Evolutionary conservation across 371 early-diverging fungal genomes (phyloP), one percentile per base, ranked within the genome.

Genomic region (Choanephora cucurbitarum): DNA sequence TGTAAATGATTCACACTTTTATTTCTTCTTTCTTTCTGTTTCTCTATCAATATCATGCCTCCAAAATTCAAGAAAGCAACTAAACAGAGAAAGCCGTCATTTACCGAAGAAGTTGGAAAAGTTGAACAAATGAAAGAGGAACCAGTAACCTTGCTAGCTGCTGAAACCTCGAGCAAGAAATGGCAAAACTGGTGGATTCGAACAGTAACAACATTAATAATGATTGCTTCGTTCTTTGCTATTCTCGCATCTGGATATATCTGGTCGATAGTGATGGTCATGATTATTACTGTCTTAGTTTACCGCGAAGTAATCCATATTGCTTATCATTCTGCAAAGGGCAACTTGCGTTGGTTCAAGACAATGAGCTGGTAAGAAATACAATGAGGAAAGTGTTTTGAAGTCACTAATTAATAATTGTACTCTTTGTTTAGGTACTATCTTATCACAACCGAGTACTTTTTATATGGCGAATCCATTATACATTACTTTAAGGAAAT

Each of bases 391-490:
- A n/a, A n/a, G n/a, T n/a, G n/a, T n/a, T n/a, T n/a, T n/a, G n/a
- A n/a, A n/a, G n/a, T n/a, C n/a, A n/a, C n/a, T n/a, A n/a, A n/a
- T n/a, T n/a, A n/a, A n/a, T n/a, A n/a, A n/a, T n/a, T n/a, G n/a
- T n/a, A n/a, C n/a, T n/a, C n/a, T n/a, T n/a, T n/a, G n/a, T n/a
- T 3, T 47, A 87, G 85, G 86, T 92, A 91, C 69, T 91, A 90
- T 62, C 73, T 98, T 55, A 71, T 88, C 34, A 83, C 88, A 47
- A 91, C 94, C 31, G 90, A 92, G 70, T 96, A 95, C 69, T 97
- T 89, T 58, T 77, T 97, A 43, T 97, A 94, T 58, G 97, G 97
- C 37, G 93, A 95, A 77, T 90, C 92, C 49, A 79, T 95, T 53
- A 92, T 95, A 55, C 87, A 91, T 54, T 89, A 91, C 64, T 96